These are phyloP conservation scores for Anacardium occidentale DNA, from an alignment of 345 rosid genomes.

Conservation along the genomic window DNA sequence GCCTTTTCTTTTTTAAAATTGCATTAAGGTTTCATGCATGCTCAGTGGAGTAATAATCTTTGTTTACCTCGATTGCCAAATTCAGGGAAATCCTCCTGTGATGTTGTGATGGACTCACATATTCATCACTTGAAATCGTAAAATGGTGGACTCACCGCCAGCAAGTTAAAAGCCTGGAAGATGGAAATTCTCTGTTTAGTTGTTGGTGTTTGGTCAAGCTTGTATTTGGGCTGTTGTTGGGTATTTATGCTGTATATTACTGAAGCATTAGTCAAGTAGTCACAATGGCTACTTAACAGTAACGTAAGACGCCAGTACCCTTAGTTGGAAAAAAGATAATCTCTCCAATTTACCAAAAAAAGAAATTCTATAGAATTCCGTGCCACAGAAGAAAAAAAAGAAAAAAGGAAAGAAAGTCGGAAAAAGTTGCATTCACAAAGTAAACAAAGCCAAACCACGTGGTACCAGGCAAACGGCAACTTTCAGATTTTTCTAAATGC, in stretches of 20 bases:
- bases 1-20: neutral
- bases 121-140: conserved; percentile 1
- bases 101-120: conserved; percentile 37
- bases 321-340: too few species aligned
- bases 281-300: too few species aligned
- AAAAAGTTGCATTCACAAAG: neutral
- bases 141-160: neutral
- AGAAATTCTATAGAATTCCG: neutral
- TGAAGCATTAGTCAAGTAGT: too few species aligned
- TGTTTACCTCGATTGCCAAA: conserved; percentile 13
- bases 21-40: conserved; percentile 1
- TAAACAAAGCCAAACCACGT: neutral
- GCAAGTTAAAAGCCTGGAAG: conserved; percentile 16
- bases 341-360: too few species aligned
- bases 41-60: conserved; percentile 10
- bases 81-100: conserved; percentile 69
- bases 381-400: neutral
- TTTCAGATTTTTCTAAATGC: too few species aligned
- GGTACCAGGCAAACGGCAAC: too few species aligned
- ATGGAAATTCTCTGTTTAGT: neutral
- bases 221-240: neutral
- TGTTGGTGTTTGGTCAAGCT: neutral
- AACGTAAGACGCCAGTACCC: too few species aligned
- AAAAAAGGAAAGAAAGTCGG: neutral
- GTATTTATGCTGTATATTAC: neutral